Evolutionary conservation across 768 basidiomycete species (phyloP).

Genomic region (Crepidotus variabilis): DNA sequence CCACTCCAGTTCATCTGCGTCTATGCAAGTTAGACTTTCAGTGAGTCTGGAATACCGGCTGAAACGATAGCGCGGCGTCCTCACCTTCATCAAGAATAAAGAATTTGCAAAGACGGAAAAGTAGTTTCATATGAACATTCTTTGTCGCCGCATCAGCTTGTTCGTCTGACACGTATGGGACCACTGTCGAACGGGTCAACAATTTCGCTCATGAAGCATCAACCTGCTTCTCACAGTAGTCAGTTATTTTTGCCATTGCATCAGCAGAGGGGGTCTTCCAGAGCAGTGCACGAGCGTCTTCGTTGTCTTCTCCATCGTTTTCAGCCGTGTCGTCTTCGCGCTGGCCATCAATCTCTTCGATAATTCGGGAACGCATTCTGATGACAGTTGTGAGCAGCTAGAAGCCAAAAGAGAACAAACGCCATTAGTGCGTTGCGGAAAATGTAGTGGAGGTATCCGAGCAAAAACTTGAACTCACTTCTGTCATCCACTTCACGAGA

Average conservation of each 20-base stretch:
- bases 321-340: conserved; percentile 29
- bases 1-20: conserved; percentile 78
- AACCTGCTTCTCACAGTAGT: conserved; percentile 58
- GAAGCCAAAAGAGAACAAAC: neutral
- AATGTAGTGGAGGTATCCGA: neutral
- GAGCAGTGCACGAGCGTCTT: conserved; percentile 20
- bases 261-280: conserved; percentile 57
- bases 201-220: neutral
- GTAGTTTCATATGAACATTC: conserved; percentile 75
- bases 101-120: conserved; percentile 81
- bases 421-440: conserved; percentile 1
- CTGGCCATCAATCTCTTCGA: conserved; percentile 55
- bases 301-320: conserved; percentile 30
- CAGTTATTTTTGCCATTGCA: conserved; percentile 63
- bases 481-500: conserved; percentile 76
- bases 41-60: neutral
- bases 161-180: conserved; percentile 73
- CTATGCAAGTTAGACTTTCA: conserved; percentile 28
- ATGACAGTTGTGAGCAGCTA: conserved; percentile 65
- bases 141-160: conserved; percentile 74
- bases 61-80: conserved; percentile 13
- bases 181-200: conserved; percentile 41
- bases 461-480: conserved; percentile 46
- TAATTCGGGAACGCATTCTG: conserved; percentile 51
- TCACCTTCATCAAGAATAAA: conserved; percentile 62